phyloP scores from a whole-genome alignment of 495 filamentous ascomycete genomes.

The Neurospora sp. region DNA sequence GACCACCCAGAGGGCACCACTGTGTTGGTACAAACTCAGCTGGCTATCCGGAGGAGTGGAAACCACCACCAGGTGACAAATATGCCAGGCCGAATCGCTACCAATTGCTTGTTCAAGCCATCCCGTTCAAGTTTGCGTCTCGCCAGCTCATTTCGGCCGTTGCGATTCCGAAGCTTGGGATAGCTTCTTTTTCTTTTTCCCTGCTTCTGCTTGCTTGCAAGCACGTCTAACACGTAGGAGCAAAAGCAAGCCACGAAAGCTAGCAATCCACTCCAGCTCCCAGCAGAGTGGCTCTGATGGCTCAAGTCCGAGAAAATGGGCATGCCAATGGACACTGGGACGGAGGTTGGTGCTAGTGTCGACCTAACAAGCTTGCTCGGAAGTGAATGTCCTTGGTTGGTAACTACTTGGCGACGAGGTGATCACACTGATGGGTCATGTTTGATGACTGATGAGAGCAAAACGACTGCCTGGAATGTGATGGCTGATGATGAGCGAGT shows the following conservation, averaged over 20 bases:
- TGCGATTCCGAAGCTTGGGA: neutral
- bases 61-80: neutral
- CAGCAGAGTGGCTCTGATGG: neutral
- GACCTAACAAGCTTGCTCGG: neutral
- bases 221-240: neutral
- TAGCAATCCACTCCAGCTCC: neutral
- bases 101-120: neutral
- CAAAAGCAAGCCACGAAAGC: neutral
- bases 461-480: neutral
- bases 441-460: neutral
- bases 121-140: neutral
- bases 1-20: neutral
- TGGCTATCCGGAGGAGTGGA: neutral
- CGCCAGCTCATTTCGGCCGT: neutral
- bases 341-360: neutral
- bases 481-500: neutral
- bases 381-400: neutral
- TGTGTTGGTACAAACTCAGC: neutral
- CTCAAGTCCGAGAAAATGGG: neutral
- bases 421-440: neutral
- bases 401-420: neutral
- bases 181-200: neutral
- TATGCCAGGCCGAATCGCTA: neutral
- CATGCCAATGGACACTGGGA: neutral
- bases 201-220: neutral